Evolutionary conservation across 805 yeast species (phyloP), one percentile per base, ranked within the genome.

Genomic region (Tetrapisispora fleetii): DNA sequence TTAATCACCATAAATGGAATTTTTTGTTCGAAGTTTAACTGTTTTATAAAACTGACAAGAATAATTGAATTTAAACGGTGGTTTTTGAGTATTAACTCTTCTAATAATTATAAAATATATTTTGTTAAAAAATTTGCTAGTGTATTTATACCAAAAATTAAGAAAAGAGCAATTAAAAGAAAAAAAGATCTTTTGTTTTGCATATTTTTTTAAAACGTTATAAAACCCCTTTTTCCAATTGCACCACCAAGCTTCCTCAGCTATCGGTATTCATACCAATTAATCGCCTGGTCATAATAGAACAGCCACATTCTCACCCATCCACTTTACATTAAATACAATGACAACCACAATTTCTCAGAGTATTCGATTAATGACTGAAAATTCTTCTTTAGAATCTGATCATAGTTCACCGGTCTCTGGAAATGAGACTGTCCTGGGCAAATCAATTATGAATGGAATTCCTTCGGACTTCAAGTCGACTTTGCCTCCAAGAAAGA

Each of bases 401-500:
- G 33, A 13, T 24, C n/a, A 10, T 16, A 24, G 4, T 36, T 33
- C 45, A 4, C 40, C 22, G 9, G 37, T 5, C 21, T 17, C 33
- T 27, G 7, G n/a, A 27, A 16, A 14, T 24, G 42, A 32, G 10
- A 32, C 35, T 16, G 21, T 42, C 16, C 9, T 14, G 2, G 19
- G 13, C 5, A 32, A 32, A 21, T 21, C 38, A 13, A 19, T 16
- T 40, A 22, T 35, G 4, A 46, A 40, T 46, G 52, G 50, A 9
- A 68, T 70, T 17, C 72, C 74, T 32, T 43, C 58, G 2, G 60
- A 65, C 54, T 70, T 72, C 57, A 72, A 72, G 51, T 56, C 75
- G 4, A 64, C 88, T 21, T 72, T 91, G 51, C 96, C 97, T 30
- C 98, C 98, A 47, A 79, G 98, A 55, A 93, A 93, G 73, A 80